Evolutionary conservation across 495 filamentous ascomycete species (phyloP), one percentile per base, ranked within the genome.

Genomic region (Viridothelium virens): DNA sequence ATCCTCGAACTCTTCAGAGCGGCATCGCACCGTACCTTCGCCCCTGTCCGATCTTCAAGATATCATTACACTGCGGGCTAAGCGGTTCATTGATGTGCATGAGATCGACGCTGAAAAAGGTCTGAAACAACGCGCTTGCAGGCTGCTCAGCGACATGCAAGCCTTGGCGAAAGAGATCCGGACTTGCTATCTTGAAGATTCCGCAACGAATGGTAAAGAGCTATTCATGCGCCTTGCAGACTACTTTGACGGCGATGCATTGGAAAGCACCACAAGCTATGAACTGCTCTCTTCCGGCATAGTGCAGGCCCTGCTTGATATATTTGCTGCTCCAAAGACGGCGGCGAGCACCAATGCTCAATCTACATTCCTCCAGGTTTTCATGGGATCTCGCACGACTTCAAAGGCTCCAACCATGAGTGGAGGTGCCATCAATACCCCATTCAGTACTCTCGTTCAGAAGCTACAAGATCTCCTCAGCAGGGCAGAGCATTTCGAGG

Each of bases 391-490:
- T 25, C 82, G 81, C 46, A 86, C 84, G 63, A 65, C 62, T 5
- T 67, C 66, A 39, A 83, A 80, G 63, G 78, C 85, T 2, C 85
- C 83, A 73, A 87, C 84, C 25, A 82, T 86, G 31, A 87, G 81
- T 38, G 83, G 83, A 12, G 79, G 83, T 44, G 85, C 84, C 34
- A 84, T 87, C 0, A 82, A 86, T 2, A 96, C 94, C 0, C 89
- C 92, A 14, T 94, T 97, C 76, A 93, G 93, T 74, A 84, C 96
- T 47, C 78, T 99, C 70, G 87, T 96, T 56, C 89, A 91, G 67
- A 99, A 99, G 77, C 79, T 97, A 41, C 95, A 99, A 75, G 94
- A 97, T 79, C 80, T 97, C 44, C 83, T 97, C 16, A 97, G 95
- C 78, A 85, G 95, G 65, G 93, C 93, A 37, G 95, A 99, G 74